Evolutionary conservation across 768 basidiomycete genomes (phyloP).

Genomic region (Rossbeevera mucosa): DNA sequence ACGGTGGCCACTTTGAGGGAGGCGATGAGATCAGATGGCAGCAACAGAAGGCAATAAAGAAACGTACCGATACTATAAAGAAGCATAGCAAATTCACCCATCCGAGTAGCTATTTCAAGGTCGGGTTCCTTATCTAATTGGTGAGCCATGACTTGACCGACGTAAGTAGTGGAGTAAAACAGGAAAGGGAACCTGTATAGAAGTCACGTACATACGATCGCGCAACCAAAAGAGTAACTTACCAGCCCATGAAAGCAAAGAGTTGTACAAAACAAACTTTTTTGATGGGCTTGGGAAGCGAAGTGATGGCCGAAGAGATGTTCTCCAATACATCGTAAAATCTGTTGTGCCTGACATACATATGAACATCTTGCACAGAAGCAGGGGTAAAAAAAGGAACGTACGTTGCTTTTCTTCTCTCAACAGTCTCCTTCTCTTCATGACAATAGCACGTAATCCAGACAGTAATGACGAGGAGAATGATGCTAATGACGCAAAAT

Average conservation of each 20-base stretch:
- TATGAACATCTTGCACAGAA: slow-evolving; percentile 1
- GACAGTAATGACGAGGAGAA: slow-evolving; percentile 76
- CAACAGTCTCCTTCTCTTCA: slow-evolving; percentile 67
- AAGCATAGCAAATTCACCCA: slow-evolving; percentile 84
- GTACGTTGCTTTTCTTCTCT: slow-evolving; percentile 41
- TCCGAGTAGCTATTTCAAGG: slow-evolving; percentile 76
- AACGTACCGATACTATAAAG: slow-evolving; percentile 78
- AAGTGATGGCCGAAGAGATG: slow-evolving; percentile 67
- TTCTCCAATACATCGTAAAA: slow-evolving; percentile 72
- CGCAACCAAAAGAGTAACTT: slow-evolving; percentile 19
- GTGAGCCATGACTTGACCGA: slow-evolving; percentile 90
- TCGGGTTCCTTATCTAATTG: slow-evolving; percentile 72
- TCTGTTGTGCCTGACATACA: slow-evolving; percentile 38
- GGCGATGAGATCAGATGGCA: background rate
- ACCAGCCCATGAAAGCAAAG: slow-evolving; percentile 98
- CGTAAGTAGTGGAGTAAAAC: slow-evolving; percentile 91
- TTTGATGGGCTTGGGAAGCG: slow-evolving; percentile 78
- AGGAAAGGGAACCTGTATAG: slow-evolving; percentile 83
- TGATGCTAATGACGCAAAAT: slow-evolving; percentile 83
- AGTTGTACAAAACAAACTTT: slow-evolving; percentile 91
- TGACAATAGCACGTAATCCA: slow-evolving; percentile 86
- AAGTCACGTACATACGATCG: background rate
- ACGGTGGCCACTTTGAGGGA: slow-evolving; percentile 66
- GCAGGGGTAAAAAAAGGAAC: slow-evolving; percentile 4
- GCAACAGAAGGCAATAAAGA: background rate